Conservation (phyloP, 176 grass and related monocot species). For the Aechmea fasciata region DNA sequence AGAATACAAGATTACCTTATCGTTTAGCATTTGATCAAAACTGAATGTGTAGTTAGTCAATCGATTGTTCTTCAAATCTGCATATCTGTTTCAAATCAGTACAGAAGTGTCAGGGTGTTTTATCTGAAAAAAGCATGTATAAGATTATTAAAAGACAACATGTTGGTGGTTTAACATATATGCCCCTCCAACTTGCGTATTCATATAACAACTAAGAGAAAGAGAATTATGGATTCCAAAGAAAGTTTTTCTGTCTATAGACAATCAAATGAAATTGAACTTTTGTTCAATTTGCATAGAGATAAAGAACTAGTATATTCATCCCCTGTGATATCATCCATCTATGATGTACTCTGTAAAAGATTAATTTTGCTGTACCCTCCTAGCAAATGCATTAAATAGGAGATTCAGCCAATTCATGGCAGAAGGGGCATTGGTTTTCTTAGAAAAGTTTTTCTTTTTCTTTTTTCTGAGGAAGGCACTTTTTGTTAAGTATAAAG, state of each 20-base stretch:
- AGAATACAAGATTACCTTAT: constrained; percentile 52
- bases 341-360: too few relatives aligned
- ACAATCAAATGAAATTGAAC: neutral
- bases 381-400: too few relatives aligned
- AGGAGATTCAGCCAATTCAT: too few relatives aligned
- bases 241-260: too few relatives aligned
- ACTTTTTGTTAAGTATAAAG: neutral
- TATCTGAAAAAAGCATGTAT: neutral
- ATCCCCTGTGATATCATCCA: too few relatives aligned
- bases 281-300: neutral
- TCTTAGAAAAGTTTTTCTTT: too few relatives aligned
- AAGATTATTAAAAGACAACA: neutral
- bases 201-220: neutral
- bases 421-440: too few relatives aligned
- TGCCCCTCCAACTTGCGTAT: neutral
- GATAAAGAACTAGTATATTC: too few relatives aligned
- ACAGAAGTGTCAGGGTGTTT: constrained; percentile 5
- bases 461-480: neutral
- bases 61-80: constrained; percentile 96
- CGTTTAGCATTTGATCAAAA: constrained; percentile 94
- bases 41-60: constrained; percentile 91
- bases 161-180: neutral
- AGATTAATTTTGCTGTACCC: too few relatives aligned
- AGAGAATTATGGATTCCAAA: neutral
- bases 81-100: constrained; percentile 48